Percentiles rank a stretch among this genome's conserved stretches.
phyloP scores from a whole-genome alignment of 768 basidiomycete species.

The Sporobolomyces pararoseus region DNA sequence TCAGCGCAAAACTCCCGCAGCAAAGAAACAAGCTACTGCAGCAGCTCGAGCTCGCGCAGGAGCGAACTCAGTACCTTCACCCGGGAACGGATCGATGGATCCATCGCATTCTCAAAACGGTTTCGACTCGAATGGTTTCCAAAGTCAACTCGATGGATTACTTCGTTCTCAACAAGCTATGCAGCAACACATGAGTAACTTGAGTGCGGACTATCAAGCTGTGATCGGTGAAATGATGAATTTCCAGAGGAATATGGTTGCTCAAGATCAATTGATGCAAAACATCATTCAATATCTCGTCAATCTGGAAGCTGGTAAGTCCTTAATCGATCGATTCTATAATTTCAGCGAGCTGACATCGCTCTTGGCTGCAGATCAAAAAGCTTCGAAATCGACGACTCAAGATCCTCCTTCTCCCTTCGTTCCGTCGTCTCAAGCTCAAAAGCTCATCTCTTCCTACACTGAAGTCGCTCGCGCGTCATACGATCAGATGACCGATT shows the following conservation, averaged over 20 bases:
- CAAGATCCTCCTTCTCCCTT: slow-evolving; percentile 30
- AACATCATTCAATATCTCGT: slow-evolving; percentile 75
- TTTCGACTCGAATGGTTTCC: slow-evolving; percentile 50
- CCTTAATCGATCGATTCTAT: not conserved
- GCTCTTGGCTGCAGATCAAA: slow-evolving; percentile 30
- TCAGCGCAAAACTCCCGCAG: slow-evolving; percentile 36
- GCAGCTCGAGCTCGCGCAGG: slow-evolving; percentile 1
- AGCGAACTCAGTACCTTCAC: not conserved
- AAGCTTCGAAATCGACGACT: slow-evolving; percentile 19
- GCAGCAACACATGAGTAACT: slow-evolving; percentile 57
- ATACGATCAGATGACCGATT: slow-evolving; percentile 73
- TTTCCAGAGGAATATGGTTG: slow-evolving; percentile 69
- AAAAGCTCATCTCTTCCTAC: slow-evolving; percentile 50
- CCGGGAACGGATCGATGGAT: slow-evolving; percentile 7
- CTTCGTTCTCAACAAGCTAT: slow-evolving; percentile 57
- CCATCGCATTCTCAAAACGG: not conserved
- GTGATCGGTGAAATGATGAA: slow-evolving; percentile 68
- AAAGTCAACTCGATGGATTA: slow-evolving; percentile 57
- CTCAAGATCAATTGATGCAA: slow-evolving; percentile 80
- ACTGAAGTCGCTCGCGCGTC: slow-evolving; percentile 64
- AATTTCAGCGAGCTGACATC: not conserved
- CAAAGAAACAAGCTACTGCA: slow-evolving; percentile 12
- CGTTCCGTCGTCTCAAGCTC: slow-evolving; percentile 43
- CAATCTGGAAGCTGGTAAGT: slow-evolving; percentile 62
- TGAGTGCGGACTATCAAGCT: slow-evolving; percentile 65